These are phyloP conservation scores for Cercospora sesami DNA, from an alignment of 2,329 filamentous ascomycete species.

Conservation along the genomic window DNA sequence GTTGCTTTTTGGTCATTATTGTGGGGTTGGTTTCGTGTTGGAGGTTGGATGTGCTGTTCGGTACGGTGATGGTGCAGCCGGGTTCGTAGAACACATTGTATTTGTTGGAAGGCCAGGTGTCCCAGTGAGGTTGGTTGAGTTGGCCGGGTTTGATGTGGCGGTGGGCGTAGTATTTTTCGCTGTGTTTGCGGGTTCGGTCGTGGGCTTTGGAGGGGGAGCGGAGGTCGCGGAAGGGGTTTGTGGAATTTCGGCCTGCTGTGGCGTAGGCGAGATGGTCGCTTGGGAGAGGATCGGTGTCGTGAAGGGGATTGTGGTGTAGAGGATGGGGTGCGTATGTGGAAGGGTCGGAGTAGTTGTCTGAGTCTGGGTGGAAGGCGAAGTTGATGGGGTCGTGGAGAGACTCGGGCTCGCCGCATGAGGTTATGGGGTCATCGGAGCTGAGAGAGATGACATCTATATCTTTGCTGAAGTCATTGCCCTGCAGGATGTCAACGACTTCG, in stretches of 20 bases:
- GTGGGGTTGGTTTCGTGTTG: conserved; percentile 15
- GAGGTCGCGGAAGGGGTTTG: conserved; percentile 23
- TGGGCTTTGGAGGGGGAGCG: conserved; percentile 23
- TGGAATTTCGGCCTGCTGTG: conserved; percentile 10
- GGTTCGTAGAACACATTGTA: not conserved
- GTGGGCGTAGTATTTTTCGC: conserved; percentile 22
- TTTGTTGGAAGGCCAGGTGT: not conserved
- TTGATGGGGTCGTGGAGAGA: not conserved
- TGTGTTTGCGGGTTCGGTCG: conserved; percentile 13
- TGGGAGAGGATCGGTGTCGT: not conserved
- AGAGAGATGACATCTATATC: conserved; percentile 18
- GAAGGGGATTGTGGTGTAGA: not conserved
- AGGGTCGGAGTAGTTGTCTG: not conserved
- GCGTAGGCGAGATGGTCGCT: conserved; percentile 12
- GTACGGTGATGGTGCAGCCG: not conserved
- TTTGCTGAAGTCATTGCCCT: not conserved
- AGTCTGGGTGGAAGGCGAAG: not conserved
- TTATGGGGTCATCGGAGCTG: conserved; percentile 15
- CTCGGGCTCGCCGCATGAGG: conserved; percentile 3
- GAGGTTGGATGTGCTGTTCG: not conserved
- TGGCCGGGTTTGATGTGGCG: conserved; percentile 20
- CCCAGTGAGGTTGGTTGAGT: conserved; percentile 13
- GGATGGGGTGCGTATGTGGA: not conserved
- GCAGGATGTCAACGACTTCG: not conserved
- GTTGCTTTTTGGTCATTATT: not conserved